These are phyloP conservation scores for Heritiera littoralis DNA, from an alignment of 345 rosid genomes.

Conservation along the genomic window DNA sequence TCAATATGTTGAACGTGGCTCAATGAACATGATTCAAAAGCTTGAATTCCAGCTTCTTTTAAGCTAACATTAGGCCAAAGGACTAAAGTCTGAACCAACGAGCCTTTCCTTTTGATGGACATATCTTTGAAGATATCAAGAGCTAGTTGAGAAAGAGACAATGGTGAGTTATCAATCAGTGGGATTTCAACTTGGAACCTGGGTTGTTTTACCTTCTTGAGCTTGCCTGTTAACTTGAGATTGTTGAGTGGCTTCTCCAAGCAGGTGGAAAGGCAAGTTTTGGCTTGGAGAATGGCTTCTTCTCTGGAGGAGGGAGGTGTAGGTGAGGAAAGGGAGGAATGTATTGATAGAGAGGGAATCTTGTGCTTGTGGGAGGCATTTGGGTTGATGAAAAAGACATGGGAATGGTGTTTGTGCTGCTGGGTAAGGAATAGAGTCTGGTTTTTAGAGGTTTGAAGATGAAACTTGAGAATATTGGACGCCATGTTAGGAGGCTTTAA, in stretches of 20 bases:
- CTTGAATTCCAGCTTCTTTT: conserved; percentile 39
- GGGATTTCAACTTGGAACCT: conserved; percentile 80
- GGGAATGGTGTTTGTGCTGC: conserved; percentile 2
- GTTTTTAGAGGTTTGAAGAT: conserved; percentile 26
- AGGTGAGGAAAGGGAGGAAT: conserved; percentile 47
- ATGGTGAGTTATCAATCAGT: conserved; percentile 59
- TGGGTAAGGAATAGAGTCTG: conserved; percentile 21
- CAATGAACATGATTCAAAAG: conserved; percentile 36
- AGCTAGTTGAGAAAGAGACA: conserved; percentile 59
- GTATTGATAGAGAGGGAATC: conserved; percentile 31
- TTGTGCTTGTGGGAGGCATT: conserved; percentile 28
- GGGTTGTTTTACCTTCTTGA: conserved; percentile 75
- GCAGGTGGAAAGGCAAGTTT: conserved; percentile 66
- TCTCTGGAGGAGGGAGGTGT: conserved; percentile 62
- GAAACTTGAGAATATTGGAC: conserved; percentile 37
- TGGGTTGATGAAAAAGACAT: conserved; percentile 14
- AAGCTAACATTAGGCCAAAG: conserved; percentile 51
- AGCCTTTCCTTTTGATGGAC: conserved; percentile 59
- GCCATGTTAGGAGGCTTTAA: conserved; percentile 32
- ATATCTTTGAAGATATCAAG: conserved; percentile 53
- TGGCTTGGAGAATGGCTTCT: conserved; percentile 76
- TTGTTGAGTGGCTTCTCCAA: conserved; percentile 74
- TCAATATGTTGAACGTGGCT: conserved; percentile 45
- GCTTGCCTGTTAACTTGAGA: conserved; percentile 64
- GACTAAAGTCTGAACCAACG: conserved; percentile 46